Percentiles rank a stretch among this genome's conserved stretches.
Evolutionary conservation across 169 alveolate genomes (phyloP).

Genomic region (Eimeria acervulina): DNA sequence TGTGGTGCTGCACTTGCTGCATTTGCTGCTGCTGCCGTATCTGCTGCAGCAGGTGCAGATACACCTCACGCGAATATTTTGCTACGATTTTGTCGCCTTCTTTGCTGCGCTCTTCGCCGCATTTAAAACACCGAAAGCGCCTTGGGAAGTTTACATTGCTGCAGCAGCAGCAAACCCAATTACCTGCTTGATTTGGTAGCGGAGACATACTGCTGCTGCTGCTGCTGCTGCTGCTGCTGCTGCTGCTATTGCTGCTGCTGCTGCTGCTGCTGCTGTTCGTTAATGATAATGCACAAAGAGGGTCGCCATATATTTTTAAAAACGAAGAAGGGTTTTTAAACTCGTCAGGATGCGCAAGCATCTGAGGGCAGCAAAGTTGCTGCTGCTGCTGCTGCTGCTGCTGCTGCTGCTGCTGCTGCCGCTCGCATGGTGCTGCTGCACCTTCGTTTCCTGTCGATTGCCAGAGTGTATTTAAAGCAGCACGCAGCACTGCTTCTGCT

Average conservation of each 20-base stretch:
- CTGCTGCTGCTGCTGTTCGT: no score
- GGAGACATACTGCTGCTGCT: constrained; percentile 15
- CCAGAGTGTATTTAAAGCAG: constrained; percentile 52
- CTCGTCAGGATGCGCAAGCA: constrained; percentile 87
- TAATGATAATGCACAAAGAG: constrained; percentile 74
- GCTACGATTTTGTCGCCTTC: constrained; percentile 89
- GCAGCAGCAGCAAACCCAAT: constrained; percentile 90
- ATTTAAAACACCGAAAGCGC: constrained; percentile 88
- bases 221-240: constrained; percentile 53
- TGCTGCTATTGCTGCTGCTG: neutral
- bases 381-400: constrained; percentile 56
- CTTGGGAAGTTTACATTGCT: constrained; percentile 89
- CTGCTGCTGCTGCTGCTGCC: constrained; percentile 67
- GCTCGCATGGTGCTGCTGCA: neutral
- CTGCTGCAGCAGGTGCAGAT: constrained; percentile 79
- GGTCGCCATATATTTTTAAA: constrained; percentile 90
- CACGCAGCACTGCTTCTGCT: constrained; percentile 69
- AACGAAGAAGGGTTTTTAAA: constrained; percentile 88
- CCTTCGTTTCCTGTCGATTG: neutral
- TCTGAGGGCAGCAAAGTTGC: constrained; percentile 73
- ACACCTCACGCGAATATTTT: constrained; percentile 89
- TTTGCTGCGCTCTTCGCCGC: constrained; percentile 84
- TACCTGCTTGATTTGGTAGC: constrained; percentile 84
- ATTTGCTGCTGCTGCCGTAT: constrained; percentile 25
- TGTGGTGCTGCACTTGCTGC: no score